These are phyloP conservation scores for Gracilariopsis chorda DNA, from an alignment of 23 red algal species.

Conservation along the genomic window DNA sequence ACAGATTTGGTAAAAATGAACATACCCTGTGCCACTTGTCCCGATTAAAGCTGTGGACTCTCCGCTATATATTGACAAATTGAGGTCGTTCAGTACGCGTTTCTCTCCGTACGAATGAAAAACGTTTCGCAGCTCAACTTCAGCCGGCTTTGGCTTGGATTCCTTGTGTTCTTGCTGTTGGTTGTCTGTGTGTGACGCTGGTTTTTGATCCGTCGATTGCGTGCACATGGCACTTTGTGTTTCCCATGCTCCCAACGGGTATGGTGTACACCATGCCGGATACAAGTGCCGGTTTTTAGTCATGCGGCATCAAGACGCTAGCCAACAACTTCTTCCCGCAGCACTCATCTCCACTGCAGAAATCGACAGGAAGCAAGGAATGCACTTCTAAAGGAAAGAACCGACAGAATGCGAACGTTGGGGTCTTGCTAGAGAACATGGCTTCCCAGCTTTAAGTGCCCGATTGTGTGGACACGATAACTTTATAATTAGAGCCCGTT, in stretches of 20 bases:
- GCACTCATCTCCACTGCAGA: too few species aligned
- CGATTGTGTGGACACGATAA: too few species aligned
- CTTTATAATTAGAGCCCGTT: too few species aligned
- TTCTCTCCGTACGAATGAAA: conserved; percentile 16
- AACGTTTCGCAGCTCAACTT: conserved; percentile 53
- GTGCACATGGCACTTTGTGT: background rate
- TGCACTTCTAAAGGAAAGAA: too few species aligned
- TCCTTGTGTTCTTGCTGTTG: background rate
- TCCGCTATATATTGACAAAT: conserved; percentile 49
- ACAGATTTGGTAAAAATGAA: too few species aligned
- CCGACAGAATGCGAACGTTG: too few species aligned
- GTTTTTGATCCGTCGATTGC: background rate
- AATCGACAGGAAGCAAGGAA: too few species aligned
- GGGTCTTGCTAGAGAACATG: too few species aligned
- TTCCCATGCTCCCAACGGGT: background rate
- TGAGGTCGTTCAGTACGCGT: conserved; percentile 49
- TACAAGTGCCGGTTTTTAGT: background rate
- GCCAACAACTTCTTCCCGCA: too few species aligned
- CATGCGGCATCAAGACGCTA: conserved; percentile 1
- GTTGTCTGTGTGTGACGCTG: background rate
- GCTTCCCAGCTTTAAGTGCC: too few species aligned
- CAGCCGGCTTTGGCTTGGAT: background rate
- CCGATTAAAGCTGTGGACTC: conserved; percentile 84
- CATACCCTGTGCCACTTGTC: conserved; percentile 74
- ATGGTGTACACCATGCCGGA: background rate